Conservation (phyloP, 345 rosid species). For the Gynandropsis gynandra region DNA sequence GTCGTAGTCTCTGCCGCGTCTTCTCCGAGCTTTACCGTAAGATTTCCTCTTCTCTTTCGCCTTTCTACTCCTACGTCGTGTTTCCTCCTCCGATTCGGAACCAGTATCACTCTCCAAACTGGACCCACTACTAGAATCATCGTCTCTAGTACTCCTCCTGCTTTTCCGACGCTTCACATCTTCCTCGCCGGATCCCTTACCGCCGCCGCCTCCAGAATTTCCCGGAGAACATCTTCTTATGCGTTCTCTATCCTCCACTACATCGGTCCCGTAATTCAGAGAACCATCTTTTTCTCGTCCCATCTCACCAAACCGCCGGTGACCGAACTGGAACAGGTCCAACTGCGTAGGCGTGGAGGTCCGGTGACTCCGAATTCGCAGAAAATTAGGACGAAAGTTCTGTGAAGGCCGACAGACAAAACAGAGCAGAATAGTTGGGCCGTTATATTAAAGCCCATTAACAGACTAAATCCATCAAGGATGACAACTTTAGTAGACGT, state of each 20-base stretch:
- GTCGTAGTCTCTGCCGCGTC: conserved; percentile 27
- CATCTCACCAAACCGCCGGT: conserved; percentile 24
- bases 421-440: too few relatives aligned
- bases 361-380: not conserved
- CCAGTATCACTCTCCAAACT: conserved; percentile 24
- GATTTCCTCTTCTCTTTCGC: conserved; percentile 29
- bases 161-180: conserved; percentile 25
- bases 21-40: conserved; percentile 31
- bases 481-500: too few relatives aligned
- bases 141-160: conserved; percentile 24
- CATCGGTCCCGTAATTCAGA: conserved; percentile 3
- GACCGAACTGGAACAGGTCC: conserved; percentile 4
- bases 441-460: too few relatives aligned
- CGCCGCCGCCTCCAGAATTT: conserved; percentile 9
- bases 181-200: conserved; percentile 22
- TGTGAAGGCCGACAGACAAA: too few relatives aligned
- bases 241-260: conserved; percentile 17
- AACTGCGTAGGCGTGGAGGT: conserved; percentile 1
- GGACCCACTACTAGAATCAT: conserved; percentile 17
- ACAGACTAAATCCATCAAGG: too few relatives aligned
- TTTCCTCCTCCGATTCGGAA: conserved; percentile 32
- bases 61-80: conserved; percentile 28
- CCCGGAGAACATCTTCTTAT: conserved; percentile 23
- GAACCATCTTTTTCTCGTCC: conserved; percentile 25
- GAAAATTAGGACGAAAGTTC: not conserved